Evolutionary conservation across 2,329 filamentous ascomycete species (phyloP).

Genomic region (Fusarium anthophilum): DNA sequence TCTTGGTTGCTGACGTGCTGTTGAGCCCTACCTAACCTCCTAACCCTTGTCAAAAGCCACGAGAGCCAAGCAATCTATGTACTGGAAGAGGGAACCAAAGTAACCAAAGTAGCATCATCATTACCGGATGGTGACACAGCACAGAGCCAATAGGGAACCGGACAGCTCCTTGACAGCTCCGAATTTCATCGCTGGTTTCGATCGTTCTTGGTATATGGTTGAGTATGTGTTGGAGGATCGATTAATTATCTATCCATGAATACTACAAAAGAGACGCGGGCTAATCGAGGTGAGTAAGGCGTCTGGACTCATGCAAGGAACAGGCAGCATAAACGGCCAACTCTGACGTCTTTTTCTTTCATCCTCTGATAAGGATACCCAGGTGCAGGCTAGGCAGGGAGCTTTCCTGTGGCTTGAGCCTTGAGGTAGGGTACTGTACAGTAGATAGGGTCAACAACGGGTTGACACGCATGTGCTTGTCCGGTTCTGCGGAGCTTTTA

Average conservation of each 20-base stretch:
- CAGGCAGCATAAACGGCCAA: background rate
- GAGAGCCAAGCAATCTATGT: background rate
- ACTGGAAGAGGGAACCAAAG: background rate
- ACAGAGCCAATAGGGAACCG: background rate
- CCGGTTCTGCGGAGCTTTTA: background rate
- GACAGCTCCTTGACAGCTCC: background rate
- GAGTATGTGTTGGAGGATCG: background rate
- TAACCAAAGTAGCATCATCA: constrained; percentile 22
- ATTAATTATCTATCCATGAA: background rate
- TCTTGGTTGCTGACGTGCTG: constrained; percentile 23
- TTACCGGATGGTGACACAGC: constrained; percentile 23
- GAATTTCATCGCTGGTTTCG: background rate
- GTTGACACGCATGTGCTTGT: constrained; percentile 13
- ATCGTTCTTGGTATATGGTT: background rate
- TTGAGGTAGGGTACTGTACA: background rate
- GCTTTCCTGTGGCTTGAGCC: background rate
- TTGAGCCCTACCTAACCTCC: constrained; percentile 9
- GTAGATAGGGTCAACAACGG: background rate
- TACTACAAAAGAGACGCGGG: background rate
- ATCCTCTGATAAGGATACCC: background rate
- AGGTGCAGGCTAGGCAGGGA: background rate
- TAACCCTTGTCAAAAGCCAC: background rate
- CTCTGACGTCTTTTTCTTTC: background rate
- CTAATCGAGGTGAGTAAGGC: background rate
- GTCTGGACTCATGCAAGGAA: constrained; percentile 1